Evolutionary conservation across 495 filamentous ascomycete species (phyloP), one percentile per base, ranked within the genome.

Genomic region (Penicillium taxi): DNA sequence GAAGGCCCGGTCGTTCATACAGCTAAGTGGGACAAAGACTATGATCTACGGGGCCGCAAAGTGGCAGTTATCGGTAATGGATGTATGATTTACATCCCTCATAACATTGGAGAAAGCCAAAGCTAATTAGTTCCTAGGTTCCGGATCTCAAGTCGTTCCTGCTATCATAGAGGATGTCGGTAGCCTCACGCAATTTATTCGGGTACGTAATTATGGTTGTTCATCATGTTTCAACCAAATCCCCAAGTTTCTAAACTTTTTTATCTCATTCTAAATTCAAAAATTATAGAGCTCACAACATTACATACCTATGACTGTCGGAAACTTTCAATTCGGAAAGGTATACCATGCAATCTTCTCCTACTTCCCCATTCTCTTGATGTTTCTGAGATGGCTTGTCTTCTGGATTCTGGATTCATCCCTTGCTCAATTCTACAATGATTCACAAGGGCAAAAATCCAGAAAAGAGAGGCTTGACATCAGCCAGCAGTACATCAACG

Each of bases 1-100:
- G 34, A 72, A 33, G 77, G 76, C 15, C 45, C 48, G 9, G 42
- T 78, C 8, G 59, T 80, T 34, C 77, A 81, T 36, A 75, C 71
- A 0, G 73, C 75, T 4, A 58, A 58, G 35, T 81, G 76, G 77
- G 64, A 73, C 20, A 54, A 68, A 28, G 45, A 58, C 5, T 68
- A 77, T 21, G 63, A 75, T 38, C 67, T 70, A 44, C 34, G 55
- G 19, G 64, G 63, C 39, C 78, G 77, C 44, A 64, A 69, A 11
- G 69, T 77, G 7, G 74, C 64, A 18, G 59, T 79, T 27, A 67
- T 81, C 29, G 77, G 76, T 15, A 67, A 56, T 39, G 61, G 48
- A 28, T 52, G 49, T 58, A 32, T 34, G 42, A n/a, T 37, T 35
- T 26, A 16, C 5, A 23, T 4, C 22, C 26, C 12, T 14, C n/a